A percentile compares a stretch with the other conserved stretches of the same genome.
Evolutionary conservation across 2,329 filamentous ascomycete species (phyloP).

Genomic region (Pyricularia pennisetigena): DNA sequence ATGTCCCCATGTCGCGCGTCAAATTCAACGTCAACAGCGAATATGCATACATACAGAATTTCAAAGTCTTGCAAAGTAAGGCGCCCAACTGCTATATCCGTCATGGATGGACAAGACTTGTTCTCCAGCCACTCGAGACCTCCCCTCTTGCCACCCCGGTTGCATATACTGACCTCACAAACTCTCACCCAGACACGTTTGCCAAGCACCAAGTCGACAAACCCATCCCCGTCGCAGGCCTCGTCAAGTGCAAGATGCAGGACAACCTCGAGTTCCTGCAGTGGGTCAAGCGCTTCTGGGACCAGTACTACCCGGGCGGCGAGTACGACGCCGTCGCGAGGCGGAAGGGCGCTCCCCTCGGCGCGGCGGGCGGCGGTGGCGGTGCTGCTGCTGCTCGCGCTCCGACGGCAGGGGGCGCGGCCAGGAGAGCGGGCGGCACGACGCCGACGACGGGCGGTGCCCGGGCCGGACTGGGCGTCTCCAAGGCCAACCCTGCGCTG

Average conservation of each 20-base stretch:
- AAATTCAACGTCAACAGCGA: constrained; percentile 98
- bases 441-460: constrained; percentile 50
- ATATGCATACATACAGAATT: constrained; percentile 97
- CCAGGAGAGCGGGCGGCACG: constrained; percentile 44
- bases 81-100: constrained; percentile 10
- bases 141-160: not conserved
- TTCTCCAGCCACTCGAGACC: not conserved
- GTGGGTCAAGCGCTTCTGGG: constrained; percentile 95
- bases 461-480: constrained; percentile 22
- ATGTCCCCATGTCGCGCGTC: constrained; percentile 89
- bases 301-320: constrained; percentile 93
- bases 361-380: constrained; percentile 32
- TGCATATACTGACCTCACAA: constrained; percentile 7
- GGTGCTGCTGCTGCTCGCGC: constrained; percentile 40
- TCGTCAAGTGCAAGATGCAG: constrained; percentile 99
- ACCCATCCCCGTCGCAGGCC: constrained; percentile 74
- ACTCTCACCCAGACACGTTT: constrained; percentile 55
- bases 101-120: not conserved
- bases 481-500: constrained; percentile 58
- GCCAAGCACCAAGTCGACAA: constrained; percentile 79
- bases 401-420: constrained; percentile 34
- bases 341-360: constrained; percentile 65
- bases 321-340: constrained; percentile 88
- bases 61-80: constrained; percentile 94
- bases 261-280: constrained; percentile 99